phyloP scores from a whole-genome alignment of 2,329 filamentous ascomycete genomes.

The Xylaria sp. region DNA sequence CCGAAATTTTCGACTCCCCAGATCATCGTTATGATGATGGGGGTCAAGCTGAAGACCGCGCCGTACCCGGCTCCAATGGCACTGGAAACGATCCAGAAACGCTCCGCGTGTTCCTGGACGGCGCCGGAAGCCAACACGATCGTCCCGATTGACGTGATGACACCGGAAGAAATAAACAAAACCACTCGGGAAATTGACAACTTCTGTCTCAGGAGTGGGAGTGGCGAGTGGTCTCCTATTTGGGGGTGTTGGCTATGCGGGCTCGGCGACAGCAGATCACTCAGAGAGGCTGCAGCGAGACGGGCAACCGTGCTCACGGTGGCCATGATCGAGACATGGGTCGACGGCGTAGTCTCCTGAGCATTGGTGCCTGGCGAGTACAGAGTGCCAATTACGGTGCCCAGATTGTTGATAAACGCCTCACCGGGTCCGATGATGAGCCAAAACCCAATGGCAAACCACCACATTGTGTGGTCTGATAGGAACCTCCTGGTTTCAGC shows the following conservation, averaged over 20 bases:
- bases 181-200: slow-evolving; percentile 74
- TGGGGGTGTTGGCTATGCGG: slow-evolving; percentile 63
- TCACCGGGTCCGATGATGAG: slow-evolving; percentile 94
- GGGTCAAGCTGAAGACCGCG: slow-evolving; percentile 84
- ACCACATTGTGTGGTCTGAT: slow-evolving; percentile 92
- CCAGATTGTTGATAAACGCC: slow-evolving; percentile 96
- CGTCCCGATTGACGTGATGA: slow-evolving; percentile 75
- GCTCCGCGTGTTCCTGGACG: slow-evolving; percentile 72
- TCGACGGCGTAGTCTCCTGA: slow-evolving; percentile 66
- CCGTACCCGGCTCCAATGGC: slow-evolving; percentile 91
- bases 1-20: slow-evolving; percentile 99
- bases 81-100: slow-evolving; percentile 85
- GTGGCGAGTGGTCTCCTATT: slow-evolving; percentile 40
- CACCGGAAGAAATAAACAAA: slow-evolving; percentile 76
- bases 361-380: slow-evolving; percentile 59
- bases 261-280: slow-evolving; percentile 78
- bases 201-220: slow-evolving; percentile 39
- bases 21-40: slow-evolving; percentile 93
- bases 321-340: slow-evolving; percentile 91
- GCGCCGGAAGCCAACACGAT: slow-evolving; percentile 75
- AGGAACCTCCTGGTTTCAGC: slow-evolving; percentile 87
- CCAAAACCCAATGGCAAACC: slow-evolving; percentile 86
- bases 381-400: slow-evolving; percentile 87
- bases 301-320: slow-evolving; percentile 88
- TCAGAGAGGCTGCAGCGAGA: slow-evolving; percentile 84